Evolutionary conservation across 345 rosid genomes (phyloP).

Genomic region (Crucihimalaya himalaica): DNA sequence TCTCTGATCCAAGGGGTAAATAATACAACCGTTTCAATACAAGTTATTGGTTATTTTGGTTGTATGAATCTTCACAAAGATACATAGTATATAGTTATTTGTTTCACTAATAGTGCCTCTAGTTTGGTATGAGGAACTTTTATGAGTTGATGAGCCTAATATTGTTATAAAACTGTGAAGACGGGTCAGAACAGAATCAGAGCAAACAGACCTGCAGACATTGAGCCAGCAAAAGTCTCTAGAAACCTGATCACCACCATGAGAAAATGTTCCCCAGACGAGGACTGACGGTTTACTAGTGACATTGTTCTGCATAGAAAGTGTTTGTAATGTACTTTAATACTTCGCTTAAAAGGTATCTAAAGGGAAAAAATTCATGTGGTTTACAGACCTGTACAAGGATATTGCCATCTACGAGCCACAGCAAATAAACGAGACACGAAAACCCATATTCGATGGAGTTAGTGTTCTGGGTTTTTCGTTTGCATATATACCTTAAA

Average conservation of each 20-base stretch:
- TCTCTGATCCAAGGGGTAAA: not conserved
- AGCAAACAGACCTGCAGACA: constrained; percentile 76
- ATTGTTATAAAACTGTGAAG: not conserved
- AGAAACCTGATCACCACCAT: constrained; percentile 87
- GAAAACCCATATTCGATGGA: constrained; percentile 12
- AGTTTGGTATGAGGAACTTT: not conserved
- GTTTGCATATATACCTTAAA: constrained; percentile 21
- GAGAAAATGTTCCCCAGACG: constrained; percentile 64
- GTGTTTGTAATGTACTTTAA: not conserved
- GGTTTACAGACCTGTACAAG: constrained; percentile 69
- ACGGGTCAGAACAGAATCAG: not conserved
- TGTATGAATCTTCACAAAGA: not conserved
- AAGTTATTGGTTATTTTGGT: constrained; percentile 5
- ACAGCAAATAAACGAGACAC: constrained; percentile 12
- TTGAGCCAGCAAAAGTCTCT: constrained; percentile 92
- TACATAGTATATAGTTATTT: not conserved
- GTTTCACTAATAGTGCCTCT: constrained; percentile 9
- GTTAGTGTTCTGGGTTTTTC: constrained; percentile 17
- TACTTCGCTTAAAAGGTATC: not conserved
- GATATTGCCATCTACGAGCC: constrained; percentile 85
- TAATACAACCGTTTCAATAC: not conserved
- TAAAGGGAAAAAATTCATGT: not conserved
- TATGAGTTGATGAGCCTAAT: constrained; percentile 9
- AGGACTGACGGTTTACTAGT: constrained; percentile 60
- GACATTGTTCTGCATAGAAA: constrained; percentile 82